Percentiles rank a stretch among this genome's conserved stretches.
Evolutionary conservation across 1,284 basidiomycete species (phyloP).

Genomic region (Ustilago hordei): DNA sequence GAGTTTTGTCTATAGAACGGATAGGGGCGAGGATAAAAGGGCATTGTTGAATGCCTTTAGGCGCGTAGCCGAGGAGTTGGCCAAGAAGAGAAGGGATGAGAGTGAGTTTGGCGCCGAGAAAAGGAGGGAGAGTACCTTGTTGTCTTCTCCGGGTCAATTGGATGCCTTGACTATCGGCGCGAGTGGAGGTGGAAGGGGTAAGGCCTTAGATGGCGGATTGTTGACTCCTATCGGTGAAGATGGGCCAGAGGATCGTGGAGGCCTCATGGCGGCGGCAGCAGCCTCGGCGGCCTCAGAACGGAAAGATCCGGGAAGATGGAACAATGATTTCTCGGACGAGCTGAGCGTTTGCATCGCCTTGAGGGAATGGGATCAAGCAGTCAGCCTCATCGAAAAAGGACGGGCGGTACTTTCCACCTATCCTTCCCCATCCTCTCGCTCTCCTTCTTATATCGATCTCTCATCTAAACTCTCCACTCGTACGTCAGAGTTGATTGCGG

Average conservation of each 20-base stretch:
- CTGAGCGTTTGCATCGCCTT: slow-evolving; percentile 90
- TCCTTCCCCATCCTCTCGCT: slow-evolving; percentile 66
- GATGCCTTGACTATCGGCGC: slow-evolving; percentile 3
- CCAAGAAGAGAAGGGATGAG: slow-evolving; percentile 89
- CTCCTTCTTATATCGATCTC: slow-evolving; percentile 36
- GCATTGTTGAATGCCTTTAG: slow-evolving; percentile 85
- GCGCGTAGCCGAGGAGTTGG: slow-evolving; percentile 89
- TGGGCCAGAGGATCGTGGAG: not conserved
- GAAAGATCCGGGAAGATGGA: slow-evolving; percentile 75
- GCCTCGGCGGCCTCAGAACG: slow-evolving; percentile 40
- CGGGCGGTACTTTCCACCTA: slow-evolving; percentile 76
- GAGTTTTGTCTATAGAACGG: slow-evolving; percentile 90
- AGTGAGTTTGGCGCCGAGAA: slow-evolving; percentile 73
- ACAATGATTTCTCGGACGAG: slow-evolving; percentile 90
- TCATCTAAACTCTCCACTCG: slow-evolving; percentile 36
- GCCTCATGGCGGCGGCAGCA: slow-evolving; percentile 43
- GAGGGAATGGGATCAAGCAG: slow-evolving; percentile 87
- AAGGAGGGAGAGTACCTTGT: slow-evolving; percentile 42
- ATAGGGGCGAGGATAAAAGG: slow-evolving; percentile 85
- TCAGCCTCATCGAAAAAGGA: slow-evolving; percentile 83
- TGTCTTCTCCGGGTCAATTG: slow-evolving; percentile 25
- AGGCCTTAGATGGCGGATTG: slow-evolving; percentile 11
- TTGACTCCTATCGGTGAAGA: slow-evolving; percentile 34
- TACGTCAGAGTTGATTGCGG: slow-evolving; percentile 74
- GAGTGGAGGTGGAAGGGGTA: not conserved